Evolutionary conservation across 305 asterid species (phyloP), one percentile per base, ranked within the genome.

Genomic region (Ajuga reptans): DNA sequence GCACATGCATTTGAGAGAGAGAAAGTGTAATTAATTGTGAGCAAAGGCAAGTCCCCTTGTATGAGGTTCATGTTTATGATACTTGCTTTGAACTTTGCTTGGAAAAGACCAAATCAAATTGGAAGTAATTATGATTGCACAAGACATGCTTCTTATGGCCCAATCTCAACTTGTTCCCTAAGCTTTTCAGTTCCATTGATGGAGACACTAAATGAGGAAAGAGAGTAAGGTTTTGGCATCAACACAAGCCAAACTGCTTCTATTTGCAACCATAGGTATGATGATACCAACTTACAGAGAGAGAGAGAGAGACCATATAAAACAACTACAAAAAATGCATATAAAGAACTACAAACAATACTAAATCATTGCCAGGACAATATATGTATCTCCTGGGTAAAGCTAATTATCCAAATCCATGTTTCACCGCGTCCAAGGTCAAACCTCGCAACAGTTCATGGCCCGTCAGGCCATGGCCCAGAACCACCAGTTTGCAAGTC

Each of bases 111-210:
- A 79, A 89, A 87, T 83, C 85, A 83, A 79, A 57, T 77, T 81
- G 79, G 55, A 85, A 82, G 91, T 76, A 69, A 84, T 82, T 83
- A 87, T 89, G 87, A 84, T 80, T 81, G 77, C 90, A 81, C 83
- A 85, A 74, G 78, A 77, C 89, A 84, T 85, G 89, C 89, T 77
- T 79, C 83, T 78, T 68, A 79, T 84, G 89, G 88, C 79, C 88
- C 84, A 78, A 82, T 77, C 79, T 81, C 95, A 83, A 83, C 88
- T 89, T 89, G 89, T 78, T 81, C 81, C 56, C 69, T 78, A 87
- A 85, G 90, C 78, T 72, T 75, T 66, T 66, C 62, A 62, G 77
- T 74, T 83, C 75, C 75, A 82, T 45, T 72, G 90, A 82, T 73
- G 78, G 80, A 77, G 90, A 89, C 94, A 73, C 74, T 70, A 70